Conservation (phyloP, 148 eudicot species). For the Salicornia ramosissima region DNA sequence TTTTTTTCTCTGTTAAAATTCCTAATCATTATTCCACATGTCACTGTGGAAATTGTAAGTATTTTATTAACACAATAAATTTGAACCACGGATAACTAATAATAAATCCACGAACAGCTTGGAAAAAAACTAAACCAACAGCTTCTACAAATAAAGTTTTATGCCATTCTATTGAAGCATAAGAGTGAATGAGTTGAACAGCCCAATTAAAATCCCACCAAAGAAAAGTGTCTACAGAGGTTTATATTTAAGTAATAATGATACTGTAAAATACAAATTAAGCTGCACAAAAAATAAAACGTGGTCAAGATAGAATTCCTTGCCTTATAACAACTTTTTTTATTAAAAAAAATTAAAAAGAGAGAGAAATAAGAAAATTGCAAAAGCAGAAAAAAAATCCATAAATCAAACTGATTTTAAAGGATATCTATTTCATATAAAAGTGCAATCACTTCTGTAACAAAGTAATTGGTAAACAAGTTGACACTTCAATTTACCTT, state of each 20-base stretch:
- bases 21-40: too few relatives aligned
- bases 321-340: too few relatives aligned
- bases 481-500: conserved; percentile 37
- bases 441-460: background rate
- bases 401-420: background rate
- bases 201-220: background rate
- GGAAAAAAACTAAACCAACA: too few relatives aligned
- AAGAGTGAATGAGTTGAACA: background rate
- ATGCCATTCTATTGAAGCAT: background rate
- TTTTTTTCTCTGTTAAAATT: background rate
- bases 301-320: too few relatives aligned
- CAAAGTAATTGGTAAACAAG: background rate
- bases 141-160: too few relatives aligned
- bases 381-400: background rate
- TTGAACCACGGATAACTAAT: background rate
- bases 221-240: background rate
- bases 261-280: background rate
- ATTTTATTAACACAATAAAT: background rate
- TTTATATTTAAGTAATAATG: background rate
- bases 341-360: too few relatives aligned
- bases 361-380: background rate
- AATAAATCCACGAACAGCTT: background rate
- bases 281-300: background rate
- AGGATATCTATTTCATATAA: background rate
- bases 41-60: background rate